Base-by-base conservation (phyloP, 1,284 basidiomycete species). In the Fistulinella staudtii region DNA sequence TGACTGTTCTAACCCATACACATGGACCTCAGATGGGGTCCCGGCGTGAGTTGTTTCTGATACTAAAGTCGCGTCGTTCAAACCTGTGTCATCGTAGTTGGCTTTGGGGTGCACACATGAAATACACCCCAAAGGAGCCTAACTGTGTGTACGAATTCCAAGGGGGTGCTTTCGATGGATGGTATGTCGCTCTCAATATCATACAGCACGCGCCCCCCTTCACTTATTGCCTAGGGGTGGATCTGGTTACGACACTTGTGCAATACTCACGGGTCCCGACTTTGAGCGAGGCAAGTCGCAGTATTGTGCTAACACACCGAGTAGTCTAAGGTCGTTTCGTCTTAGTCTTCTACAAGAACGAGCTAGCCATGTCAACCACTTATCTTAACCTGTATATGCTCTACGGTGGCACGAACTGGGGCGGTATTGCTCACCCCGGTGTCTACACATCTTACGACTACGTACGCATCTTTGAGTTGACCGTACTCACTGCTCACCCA, bases 331-430 rank as follows among this genome's bases (percentile, higher is more conserved):
- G 2, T 7, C 2, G 36, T 27, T n/a, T 39, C 20, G 14, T 8
- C 29, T 15, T 27, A 76, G 74, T 76, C 13, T 75, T 76, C 49
- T 75, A 75, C 55, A 76, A 76, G 51, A 75, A 75, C 42, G 55
- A 74, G 46, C 61, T 70, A 38, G 66, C 73, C 6, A 69, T 74
- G 66, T 72, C 73, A 3, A 72, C 71, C 3, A 71, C 73, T 0
- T 62, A 69, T 39, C 55, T 75, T 21, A 75, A 69, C 47, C 39
- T 76, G 13, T 76, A 76, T 48, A 76, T 76, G 75, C 66, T 68
- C n/a, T 72, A 65, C 47, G 74, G 74, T 6, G 73, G 72, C 5
- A 76, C 74, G 2, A 74, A 75, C 37, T 74, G 74, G 74, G 74
- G 74, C n/a, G 69, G 70, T 34, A 71, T 72, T 40, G 65, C 66